These are phyloP conservation scores for Lipomyces oligophaga DNA, from an alignment of 805 yeast genomes.

Conservation along the genomic window DNA sequence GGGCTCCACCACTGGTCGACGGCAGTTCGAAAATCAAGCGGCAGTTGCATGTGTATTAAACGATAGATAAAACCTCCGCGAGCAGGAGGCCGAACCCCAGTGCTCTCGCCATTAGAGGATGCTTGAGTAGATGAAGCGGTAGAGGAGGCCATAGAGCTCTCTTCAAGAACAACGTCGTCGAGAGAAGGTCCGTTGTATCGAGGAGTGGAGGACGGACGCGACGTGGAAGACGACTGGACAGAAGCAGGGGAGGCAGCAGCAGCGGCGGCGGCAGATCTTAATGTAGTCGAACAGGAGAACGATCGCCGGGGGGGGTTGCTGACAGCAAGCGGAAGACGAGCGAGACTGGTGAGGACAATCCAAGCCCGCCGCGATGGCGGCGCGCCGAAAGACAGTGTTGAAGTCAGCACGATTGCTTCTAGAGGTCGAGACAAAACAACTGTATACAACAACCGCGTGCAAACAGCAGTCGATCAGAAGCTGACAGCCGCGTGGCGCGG, in stretches of 20 bases:
- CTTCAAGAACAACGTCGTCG: not conserved
- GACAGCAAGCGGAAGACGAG: too few species aligned
- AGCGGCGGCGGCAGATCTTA: constrained; percentile 1
- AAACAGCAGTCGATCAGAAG: too few species aligned
- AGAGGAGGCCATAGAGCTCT: not conserved
- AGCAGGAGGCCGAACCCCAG: constrained; percentile 19
- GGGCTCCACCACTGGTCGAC: constrained; percentile 45
- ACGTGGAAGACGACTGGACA: not conserved
- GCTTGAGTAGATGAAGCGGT: not conserved
- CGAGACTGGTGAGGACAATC: too few species aligned
- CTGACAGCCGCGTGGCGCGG: too few species aligned
- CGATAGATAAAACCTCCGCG: constrained; percentile 16
- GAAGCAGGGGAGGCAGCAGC: constrained; percentile 6
- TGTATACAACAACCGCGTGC: too few species aligned
- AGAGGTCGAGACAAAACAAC: too few species aligned
- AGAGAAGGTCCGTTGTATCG: not conserved
- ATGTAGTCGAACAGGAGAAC: too few species aligned
- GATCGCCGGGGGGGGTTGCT: too few species aligned
- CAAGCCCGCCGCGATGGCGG: too few species aligned
- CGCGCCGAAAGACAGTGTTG: too few species aligned
- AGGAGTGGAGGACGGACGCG: not conserved
- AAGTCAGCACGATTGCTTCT: too few species aligned
- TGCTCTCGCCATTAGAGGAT: too few species aligned
- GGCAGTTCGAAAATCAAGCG: constrained; percentile 40
- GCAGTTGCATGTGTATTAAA: constrained; percentile 32